Conservation (phyloP, 1,139 yeast species). For the Blastobotrys buckinghamii region DNA sequence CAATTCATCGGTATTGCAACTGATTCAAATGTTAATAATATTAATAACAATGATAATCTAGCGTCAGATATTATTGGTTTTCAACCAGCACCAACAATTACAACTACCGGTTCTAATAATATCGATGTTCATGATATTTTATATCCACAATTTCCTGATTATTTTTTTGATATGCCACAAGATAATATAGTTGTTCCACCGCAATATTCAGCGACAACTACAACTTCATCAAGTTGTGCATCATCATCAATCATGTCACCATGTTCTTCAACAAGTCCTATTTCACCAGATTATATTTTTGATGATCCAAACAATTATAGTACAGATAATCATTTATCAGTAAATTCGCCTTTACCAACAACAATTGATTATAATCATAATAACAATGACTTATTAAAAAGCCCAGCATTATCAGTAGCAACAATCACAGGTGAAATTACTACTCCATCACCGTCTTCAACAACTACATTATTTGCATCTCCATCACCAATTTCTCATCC, state of each 20-base stretch:
- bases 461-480: background rate
- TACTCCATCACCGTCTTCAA: background rate
- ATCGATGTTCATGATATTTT: background rate
- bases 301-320: background rate
- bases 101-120: background rate
- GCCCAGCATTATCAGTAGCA: background rate
- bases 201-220: background rate
- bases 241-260: background rate
- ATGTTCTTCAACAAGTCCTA: conserved; percentile 1
- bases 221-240: background rate
- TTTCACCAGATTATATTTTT: conserved; percentile 1
- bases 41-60: too few relatives aligned
- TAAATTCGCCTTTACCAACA: background rate
- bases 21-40: too few relatives aligned
- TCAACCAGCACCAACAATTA: background rate
- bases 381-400: background rate
- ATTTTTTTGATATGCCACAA: background rate
- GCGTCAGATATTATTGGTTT: background rate
- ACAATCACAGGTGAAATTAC: background rate
- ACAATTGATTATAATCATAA: background rate
- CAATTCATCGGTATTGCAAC: too few relatives aligned
- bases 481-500: background rate
- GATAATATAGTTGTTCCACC: background rate
- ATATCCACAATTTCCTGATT: conserved; percentile 3
- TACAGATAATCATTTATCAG: background rate